These are phyloP conservation scores for Phoma herbarum DNA, from an alignment of 2,329 filamentous ascomycete species.

Conservation along the genomic window DNA sequence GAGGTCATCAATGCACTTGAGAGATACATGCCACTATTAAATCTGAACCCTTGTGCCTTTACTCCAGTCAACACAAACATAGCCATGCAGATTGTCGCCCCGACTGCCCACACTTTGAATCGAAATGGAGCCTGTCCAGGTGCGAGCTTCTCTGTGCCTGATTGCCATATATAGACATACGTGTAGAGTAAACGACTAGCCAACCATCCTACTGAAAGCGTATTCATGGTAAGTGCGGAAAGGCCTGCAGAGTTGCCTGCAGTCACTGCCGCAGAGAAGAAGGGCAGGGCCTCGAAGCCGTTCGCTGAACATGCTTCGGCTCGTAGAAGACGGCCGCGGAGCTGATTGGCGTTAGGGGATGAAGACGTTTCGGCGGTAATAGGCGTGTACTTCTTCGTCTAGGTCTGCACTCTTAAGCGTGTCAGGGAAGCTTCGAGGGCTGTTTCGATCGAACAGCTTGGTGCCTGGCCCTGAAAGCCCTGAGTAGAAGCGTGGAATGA, in stretches of 20 bases:
- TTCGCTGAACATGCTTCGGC: constrained; percentile 8
- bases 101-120: constrained; percentile 5
- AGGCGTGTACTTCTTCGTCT: constrained; percentile 6
- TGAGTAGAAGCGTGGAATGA: constrained; percentile 4
- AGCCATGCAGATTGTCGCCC: background rate
- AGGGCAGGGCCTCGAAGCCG: constrained; percentile 8
- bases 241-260: constrained; percentile 6
- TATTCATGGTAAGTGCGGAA: constrained; percentile 1
- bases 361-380: background rate
- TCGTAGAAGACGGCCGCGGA: constrained; percentile 3
- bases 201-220: background rate
- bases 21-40: background rate
- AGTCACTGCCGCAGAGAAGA: constrained; percentile 8
- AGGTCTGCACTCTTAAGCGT: constrained; percentile 1
- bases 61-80: constrained; percentile 7
- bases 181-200: constrained; percentile 4
- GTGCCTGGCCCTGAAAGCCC: constrained; percentile 4
- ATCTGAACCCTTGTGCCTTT: background rate
- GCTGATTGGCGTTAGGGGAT: background rate
- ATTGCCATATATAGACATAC: constrained; percentile 8
- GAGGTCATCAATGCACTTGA: background rate
- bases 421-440: constrained; percentile 3
- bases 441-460: constrained; percentile 12
- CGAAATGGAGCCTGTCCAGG: constrained; percentile 3
- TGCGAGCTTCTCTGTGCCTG: constrained; percentile 1